These are phyloP conservation scores for Kappamyces sp. DNA, from an alignment of 192 early-diverging fungal genomes.

Conservation along the genomic window DNA sequence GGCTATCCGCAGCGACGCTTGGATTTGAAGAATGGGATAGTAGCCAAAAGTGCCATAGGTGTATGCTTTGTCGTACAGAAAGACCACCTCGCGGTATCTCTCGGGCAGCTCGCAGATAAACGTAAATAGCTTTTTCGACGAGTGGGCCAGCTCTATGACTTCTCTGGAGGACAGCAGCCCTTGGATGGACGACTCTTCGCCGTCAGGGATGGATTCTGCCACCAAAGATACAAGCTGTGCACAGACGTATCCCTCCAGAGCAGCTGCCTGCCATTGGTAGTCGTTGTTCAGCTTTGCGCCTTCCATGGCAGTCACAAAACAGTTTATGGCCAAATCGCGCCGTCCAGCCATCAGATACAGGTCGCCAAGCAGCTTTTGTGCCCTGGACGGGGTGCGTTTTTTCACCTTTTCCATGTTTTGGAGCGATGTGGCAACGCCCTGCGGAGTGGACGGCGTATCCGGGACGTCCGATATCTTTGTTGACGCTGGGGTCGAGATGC, in stretches of 20 bases:
- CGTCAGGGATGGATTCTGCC: not conserved
- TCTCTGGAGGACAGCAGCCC: constrained; percentile 5
- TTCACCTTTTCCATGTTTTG: constrained; percentile 40
- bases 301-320: constrained; percentile 64
- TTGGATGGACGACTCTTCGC: not conserved
- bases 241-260: constrained; percentile 63
- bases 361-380: constrained; percentile 70
- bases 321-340: constrained; percentile 63
- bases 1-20: constrained; percentile 64
- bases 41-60: constrained; percentile 19
- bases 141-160: not conserved
- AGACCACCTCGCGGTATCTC: constrained; percentile 59
- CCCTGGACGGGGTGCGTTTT: constrained; percentile 61
- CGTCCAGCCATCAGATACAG: constrained; percentile 69
- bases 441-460: not conserved
- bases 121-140: constrained; percentile 9
- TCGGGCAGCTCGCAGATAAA: constrained; percentile 59
- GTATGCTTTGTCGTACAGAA: constrained; percentile 51
- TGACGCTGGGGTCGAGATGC: too few relatives aligned
- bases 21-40: constrained; percentile 58
- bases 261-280: constrained; percentile 70
- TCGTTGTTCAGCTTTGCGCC: constrained; percentile 59
- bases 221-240: constrained; percentile 54
- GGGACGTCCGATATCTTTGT: too few relatives aligned
- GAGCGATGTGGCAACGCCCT: constrained; percentile 6